These are phyloP conservation scores for Leccinum ponderosum DNA, from an alignment of 1,284 basidiomycete species.

Conservation along the genomic window DNA sequence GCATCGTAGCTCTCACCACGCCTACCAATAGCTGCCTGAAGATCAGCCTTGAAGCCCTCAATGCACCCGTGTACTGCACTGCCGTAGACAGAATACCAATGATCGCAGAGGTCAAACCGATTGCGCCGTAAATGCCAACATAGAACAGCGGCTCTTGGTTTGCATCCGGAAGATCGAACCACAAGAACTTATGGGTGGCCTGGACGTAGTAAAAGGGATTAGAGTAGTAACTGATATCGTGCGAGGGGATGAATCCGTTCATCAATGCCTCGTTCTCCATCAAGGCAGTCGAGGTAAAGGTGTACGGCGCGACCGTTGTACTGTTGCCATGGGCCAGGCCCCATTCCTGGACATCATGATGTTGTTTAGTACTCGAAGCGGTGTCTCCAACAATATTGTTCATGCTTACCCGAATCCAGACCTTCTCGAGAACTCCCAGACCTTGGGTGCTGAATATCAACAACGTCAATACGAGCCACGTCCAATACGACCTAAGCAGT, in stretches of 20 bases:
- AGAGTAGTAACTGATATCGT: constrained; percentile 16
- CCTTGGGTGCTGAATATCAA: constrained; percentile 36
- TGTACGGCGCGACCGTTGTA: constrained; percentile 18
- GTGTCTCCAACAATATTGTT: background rate
- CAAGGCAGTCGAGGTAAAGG: constrained; percentile 23
- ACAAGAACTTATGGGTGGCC: constrained; percentile 9
- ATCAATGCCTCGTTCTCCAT: constrained; percentile 35
- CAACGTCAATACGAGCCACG: constrained; percentile 43
- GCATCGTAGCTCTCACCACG: constrained; percentile 53
- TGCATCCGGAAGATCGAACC: constrained; percentile 41
- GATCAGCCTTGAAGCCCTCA: constrained; percentile 46
- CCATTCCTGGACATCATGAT: constrained; percentile 39
- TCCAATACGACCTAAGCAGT: constrained; percentile 47
- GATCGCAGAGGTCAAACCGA: constrained; percentile 41
- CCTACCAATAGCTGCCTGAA: constrained; percentile 44
- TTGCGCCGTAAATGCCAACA: constrained; percentile 47
- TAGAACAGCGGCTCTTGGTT: constrained; percentile 52
- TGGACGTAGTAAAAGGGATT: constrained; percentile 18
- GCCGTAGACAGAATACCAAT: constrained; percentile 38
- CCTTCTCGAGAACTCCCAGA: constrained; percentile 47
- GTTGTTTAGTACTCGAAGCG: background rate
- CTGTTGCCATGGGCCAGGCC: constrained; percentile 42
- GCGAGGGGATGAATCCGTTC: constrained; percentile 21
- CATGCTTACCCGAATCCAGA: constrained; percentile 49
- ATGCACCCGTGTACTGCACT: constrained; percentile 49